Percentiles rank a stretch among this genome's conserved stretches.
Evolutionary conservation across 306 rosid genomes (phyloP).

Genomic region (Quillaja saponaria): DNA sequence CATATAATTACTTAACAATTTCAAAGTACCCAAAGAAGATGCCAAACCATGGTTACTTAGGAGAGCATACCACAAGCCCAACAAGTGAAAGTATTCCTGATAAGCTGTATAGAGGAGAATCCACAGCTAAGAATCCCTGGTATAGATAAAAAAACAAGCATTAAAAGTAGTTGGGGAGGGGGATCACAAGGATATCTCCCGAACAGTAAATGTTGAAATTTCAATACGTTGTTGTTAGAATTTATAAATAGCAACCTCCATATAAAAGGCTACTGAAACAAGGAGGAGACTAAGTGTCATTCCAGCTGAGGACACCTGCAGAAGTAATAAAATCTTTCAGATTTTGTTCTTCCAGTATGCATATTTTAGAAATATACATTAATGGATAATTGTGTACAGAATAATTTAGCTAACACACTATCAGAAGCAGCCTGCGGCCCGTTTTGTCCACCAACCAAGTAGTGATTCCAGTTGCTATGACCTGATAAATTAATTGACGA

Average conservation of each 20-base stretch:
- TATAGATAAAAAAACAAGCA: constrained; percentile 23
- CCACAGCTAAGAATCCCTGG: constrained; percentile 46
- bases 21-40: not conserved
- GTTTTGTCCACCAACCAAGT: constrained; percentile 83
- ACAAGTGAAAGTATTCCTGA: constrained; percentile 57
- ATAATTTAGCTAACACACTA: constrained; percentile 44
- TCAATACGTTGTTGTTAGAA: not conserved
- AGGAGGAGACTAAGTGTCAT: constrained; percentile 74
- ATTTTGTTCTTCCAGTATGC: not conserved
- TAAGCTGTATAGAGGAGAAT: constrained; percentile 42
- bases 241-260: constrained; percentile 49
- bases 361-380: not conserved
- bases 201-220: constrained; percentile 7
- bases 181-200: not conserved
- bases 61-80: constrained; percentile 70
- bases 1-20: constrained; percentile 2
- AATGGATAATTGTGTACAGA: not conserved
- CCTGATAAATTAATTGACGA: constrained; percentile 41
- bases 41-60: constrained; percentile 15
- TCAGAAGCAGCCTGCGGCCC: constrained; percentile 74
- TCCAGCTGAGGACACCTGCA: constrained; percentile 65
- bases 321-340: constrained; percentile 24
- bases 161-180: constrained; percentile 21
- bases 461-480: constrained; percentile 64
- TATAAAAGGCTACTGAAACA: constrained; percentile 63